phyloP scores from a whole-genome alignment of 345 rosid species.

The Eucalyptus rudis region DNA sequence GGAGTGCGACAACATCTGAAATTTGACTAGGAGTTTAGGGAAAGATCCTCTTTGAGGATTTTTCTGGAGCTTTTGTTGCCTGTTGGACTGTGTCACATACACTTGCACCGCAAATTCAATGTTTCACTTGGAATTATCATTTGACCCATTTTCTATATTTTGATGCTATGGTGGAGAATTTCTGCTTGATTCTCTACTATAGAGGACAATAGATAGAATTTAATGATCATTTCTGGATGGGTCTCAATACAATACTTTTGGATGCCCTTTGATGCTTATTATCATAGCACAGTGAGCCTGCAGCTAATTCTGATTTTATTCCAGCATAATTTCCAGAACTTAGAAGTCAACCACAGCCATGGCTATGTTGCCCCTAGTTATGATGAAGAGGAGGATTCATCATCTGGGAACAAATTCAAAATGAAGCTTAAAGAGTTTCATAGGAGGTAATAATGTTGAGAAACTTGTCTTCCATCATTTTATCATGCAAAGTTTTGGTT shows the following conservation, averaged over 20 bases:
- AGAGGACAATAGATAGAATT: not conserved
- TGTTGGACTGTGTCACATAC: not conserved
- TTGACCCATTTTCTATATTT: not conserved
- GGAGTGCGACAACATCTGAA: not conserved
- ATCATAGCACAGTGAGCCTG: not conserved
- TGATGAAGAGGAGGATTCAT: conserved; percentile 11
- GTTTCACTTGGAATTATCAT: not conserved
- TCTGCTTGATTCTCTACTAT: not conserved
- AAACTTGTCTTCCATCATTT: not conserved
- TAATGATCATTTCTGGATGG: not conserved
- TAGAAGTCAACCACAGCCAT: conserved; percentile 41
- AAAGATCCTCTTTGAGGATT: not conserved
- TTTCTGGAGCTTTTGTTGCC: not conserved
- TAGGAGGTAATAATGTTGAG: conserved; percentile 33
- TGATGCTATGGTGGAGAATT: not conserved
- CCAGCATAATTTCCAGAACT: conserved; percentile 25
- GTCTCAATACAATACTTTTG: not conserved
- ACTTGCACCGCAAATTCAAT: not conserved
- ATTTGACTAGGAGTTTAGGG: not conserved
- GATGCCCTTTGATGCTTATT: not conserved
- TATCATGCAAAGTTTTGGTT: not conserved
- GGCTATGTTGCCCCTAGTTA: conserved; percentile 51
- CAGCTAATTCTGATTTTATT: not conserved
- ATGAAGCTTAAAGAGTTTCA: conserved; percentile 80
- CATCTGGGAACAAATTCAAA: conserved; percentile 72